phyloP scores from a whole-genome alignment of 2,329 filamentous ascomycete genomes.

The Ophiostoma montium region DNA sequence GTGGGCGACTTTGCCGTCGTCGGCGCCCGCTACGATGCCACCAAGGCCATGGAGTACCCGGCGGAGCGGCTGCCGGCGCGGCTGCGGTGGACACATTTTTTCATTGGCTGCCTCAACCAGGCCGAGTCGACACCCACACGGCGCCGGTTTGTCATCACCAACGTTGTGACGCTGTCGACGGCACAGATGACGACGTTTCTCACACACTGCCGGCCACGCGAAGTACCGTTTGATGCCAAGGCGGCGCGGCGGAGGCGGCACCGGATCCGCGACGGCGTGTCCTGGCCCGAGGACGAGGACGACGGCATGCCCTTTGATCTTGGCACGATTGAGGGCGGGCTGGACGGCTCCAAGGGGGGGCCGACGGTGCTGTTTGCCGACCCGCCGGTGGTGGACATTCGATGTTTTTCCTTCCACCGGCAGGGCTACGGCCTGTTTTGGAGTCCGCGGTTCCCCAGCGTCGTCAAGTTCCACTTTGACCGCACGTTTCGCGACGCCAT shows the following conservation, averaged over 20 bases:
- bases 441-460: constrained; percentile 61
- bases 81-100: constrained; percentile 66
- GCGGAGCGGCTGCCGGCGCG: constrained; percentile 26
- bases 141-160: constrained; percentile 54
- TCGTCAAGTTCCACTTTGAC: constrained; percentile 67
- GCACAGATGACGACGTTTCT: constrained; percentile 37
- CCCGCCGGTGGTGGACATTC: constrained; percentile 66
- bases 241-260: neutral
- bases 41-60: constrained; percentile 39
- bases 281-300: too few relatives aligned
- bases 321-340: constrained; percentile 27
- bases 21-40: constrained; percentile 56
- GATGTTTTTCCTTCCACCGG: constrained; percentile 69
- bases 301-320: constrained; percentile 25
- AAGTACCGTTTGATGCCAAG: constrained; percentile 19
- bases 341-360: constrained; percentile 25
- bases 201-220: constrained; percentile 29
- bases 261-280: neutral
- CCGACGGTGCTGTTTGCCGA: constrained; percentile 46
- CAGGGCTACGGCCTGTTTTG: constrained; percentile 54
- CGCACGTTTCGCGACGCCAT: constrained; percentile 54
- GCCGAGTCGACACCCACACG: constrained; percentile 10
- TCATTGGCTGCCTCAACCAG: constrained; percentile 58
- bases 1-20: constrained; percentile 71
- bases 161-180: constrained; percentile 42